Percentiles rank a stretch among this genome's conserved stretches.
These are phyloP conservation scores for Chlamydomonas eustigma DNA, from an alignment of 139 green algal species.

Conservation along the genomic window DNA sequence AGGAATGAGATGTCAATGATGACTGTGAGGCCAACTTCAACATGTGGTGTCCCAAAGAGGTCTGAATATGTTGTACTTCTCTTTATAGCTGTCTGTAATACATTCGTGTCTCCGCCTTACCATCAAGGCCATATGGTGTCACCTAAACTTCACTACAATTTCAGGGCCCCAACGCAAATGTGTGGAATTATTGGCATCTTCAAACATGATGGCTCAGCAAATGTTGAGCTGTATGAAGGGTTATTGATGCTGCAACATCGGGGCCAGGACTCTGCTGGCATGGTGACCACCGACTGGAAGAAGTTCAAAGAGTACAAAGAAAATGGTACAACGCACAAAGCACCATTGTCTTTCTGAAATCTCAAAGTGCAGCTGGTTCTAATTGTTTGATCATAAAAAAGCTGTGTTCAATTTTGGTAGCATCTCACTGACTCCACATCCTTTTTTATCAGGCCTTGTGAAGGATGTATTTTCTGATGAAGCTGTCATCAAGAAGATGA, in stretches of 20 bases:
- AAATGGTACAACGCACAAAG: too few relatives aligned
- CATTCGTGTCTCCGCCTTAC: not conserved
- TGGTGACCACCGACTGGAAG: slow-evolving; percentile 88
- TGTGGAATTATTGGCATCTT: slow-evolving; percentile 96
- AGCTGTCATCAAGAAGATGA: slow-evolving; percentile 58
- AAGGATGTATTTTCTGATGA: slow-evolving; percentile 90
- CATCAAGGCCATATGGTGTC: not conserved
- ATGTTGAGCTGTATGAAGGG: slow-evolving; percentile 91
- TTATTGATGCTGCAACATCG: slow-evolving; percentile 97
- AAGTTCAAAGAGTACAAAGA: slow-evolving; percentile 89
- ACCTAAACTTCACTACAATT: not conserved
- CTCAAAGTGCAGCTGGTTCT: too few relatives aligned
- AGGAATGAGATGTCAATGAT: not conserved
- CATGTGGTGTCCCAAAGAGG: slow-evolving; percentile 94
- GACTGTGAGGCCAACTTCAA: slow-evolving; percentile 38
- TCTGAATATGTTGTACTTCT: slow-evolving; percentile 76
- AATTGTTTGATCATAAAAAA: too few relatives aligned
- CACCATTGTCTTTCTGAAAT: too few relatives aligned
- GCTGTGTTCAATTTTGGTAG: too few relatives aligned
- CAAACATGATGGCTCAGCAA: slow-evolving; percentile 69
- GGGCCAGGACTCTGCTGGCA: slow-evolving; percentile 90
- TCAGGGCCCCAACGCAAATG: slow-evolving; percentile 51
- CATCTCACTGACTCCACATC: not conserved
- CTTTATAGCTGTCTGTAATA: too few relatives aligned
- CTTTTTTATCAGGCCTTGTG: slow-evolving; percentile 66